Percentiles rank a stretch among this genome's conserved stretches.
These are phyloP conservation scores for Amanita jacksonii DNA, from an alignment of 768 basidiomycete genomes.

Conservation along the genomic window DNA sequence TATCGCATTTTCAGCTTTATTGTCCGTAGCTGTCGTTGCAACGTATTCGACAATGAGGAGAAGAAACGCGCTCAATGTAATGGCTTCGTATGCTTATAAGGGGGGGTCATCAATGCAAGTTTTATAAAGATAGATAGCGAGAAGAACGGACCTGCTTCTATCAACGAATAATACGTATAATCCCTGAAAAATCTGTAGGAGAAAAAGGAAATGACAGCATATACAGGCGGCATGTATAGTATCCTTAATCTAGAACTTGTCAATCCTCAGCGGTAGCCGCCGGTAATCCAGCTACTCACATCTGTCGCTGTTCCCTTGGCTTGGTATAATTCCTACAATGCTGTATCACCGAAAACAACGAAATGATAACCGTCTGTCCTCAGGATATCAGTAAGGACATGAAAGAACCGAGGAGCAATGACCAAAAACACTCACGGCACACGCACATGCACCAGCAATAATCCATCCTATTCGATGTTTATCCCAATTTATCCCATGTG, in stretches of 20 bases:
- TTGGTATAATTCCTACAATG: conserved; percentile 67
- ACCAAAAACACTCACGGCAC: conserved; percentile 28
- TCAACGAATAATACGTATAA: conserved; percentile 48
- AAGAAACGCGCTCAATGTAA: conserved; percentile 85
- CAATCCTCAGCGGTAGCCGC: conserved; percentile 1
- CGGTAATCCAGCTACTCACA: conserved; percentile 34
- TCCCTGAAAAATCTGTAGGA: conserved; percentile 77
- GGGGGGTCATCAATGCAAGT: conserved; percentile 3
- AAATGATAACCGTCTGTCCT: conserved; percentile 50
- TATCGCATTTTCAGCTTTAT: conserved; percentile 58
- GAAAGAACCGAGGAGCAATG: background rate
- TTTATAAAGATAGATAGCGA: background rate
- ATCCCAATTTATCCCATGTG: conserved; percentile 46
- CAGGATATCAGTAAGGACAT: background rate
- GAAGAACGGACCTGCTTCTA: conserved; percentile 28
- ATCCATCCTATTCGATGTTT: conserved; percentile 66
- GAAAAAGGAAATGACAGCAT: conserved; percentile 76
- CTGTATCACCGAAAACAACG: conserved; percentile 40
- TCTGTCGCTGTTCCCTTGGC: conserved; percentile 67
- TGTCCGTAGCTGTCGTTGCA: conserved; percentile 53
- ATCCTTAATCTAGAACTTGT: conserved; percentile 50
- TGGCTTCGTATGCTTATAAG: conserved; percentile 69
- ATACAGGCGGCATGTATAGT: conserved; percentile 77
- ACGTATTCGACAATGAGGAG: conserved; percentile 81
- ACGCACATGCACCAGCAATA: conserved; percentile 53